Base-by-base conservation (phyloP, 768 basidiomycete genomes). In the Hydnomerulius pinastri region DNA sequence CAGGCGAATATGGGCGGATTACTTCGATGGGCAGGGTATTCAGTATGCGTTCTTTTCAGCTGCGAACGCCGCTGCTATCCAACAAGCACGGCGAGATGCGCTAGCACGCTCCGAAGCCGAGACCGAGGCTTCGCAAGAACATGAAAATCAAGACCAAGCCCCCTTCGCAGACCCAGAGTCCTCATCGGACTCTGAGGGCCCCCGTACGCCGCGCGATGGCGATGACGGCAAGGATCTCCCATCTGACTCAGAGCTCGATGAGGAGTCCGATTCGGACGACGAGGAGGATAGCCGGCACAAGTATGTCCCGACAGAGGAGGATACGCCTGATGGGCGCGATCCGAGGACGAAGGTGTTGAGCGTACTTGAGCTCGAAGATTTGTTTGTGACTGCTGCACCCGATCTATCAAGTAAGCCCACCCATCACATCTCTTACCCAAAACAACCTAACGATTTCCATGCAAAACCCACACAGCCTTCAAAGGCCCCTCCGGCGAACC, bases 41-140 rank as follows among this genome's bases (percentile, higher is more conserved):
- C 78, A 76, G 50, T 97, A 90, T 61, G 93, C 91, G 0, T 96
- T 99, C 65, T 96, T 95, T 73, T 94, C 97, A 6, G 94, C 97
- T 6, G 80, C 90, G 10, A 89, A 91, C 71, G 92, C 92, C 23
- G 76, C 83, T 4, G 92, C 92, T 20, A 61, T 93, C 30, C 96
- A 98, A 51, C 81, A 90, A 65, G 85, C 82, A 47, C 75, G 85
- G 40, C 68, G 80, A 59, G 81, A 84, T 42, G 76, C 77, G 3
- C 51, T 60, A 10, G 65, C 65, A 15, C 56, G 33, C 24, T 27
- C 17, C 7, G 69, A 68, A 30, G 54, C 60, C 12, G 64, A 64
- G 43, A 55, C 64, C 3, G 36, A 29, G 37, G 2, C 29, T 25
- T 43, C 42, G 5, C 51, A 44, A 41, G 51, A 48, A 27, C 38